Evolutionary conservation across 257 asterid genomes (phyloP), one percentile per base, ranked within the genome.

Genomic region (Mitragyna speciosa): DNA sequence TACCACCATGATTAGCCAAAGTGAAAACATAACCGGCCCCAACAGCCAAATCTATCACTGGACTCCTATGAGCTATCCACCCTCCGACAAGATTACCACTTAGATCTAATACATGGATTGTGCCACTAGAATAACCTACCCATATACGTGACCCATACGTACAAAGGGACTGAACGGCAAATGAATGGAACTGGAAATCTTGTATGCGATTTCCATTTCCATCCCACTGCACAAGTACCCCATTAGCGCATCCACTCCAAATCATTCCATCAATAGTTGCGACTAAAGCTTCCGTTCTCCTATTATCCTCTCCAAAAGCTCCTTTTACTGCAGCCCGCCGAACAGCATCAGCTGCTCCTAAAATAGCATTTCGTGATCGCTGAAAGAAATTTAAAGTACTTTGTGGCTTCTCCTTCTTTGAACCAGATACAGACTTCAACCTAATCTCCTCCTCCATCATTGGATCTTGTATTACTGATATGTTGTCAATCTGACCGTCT

Each of bases 321-420:
- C 98, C 98, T 83, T 91, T 92, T 6, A 58, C 90, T 3, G 99
- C 95, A 81, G 89, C 99, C 83, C 99, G 87, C 56, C 94, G 99
- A 74, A 96, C 98, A 81, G 97, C 98, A 83, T 96, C 99, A 83
- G 99, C 99, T 67, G 99, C 99, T 83, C 99, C 99, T 70, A 92
- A 51, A 76, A 96, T 91, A 84, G 91, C 99, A 82, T 94, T 94
- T 76, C 99, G 93, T 19, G 99, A 96, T 31, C 99, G 98, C 87
- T 96, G 99, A 78, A 96, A 96, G 86, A 96, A 94, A 88, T 85
- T 89, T 64, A 87, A 79, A 28, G 98, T 84, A 79, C 85, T 88
- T 77, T 88, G 98, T 52, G 88, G 48, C 81, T 93, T 95, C 78
- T 95, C 97, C 88, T 91, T 87, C 80, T 85, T 94, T 28, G 88